These are phyloP conservation scores for Aureobasidium sp. DNA, from an alignment of 2,329 filamentous ascomycete genomes.

Conservation along the genomic window DNA sequence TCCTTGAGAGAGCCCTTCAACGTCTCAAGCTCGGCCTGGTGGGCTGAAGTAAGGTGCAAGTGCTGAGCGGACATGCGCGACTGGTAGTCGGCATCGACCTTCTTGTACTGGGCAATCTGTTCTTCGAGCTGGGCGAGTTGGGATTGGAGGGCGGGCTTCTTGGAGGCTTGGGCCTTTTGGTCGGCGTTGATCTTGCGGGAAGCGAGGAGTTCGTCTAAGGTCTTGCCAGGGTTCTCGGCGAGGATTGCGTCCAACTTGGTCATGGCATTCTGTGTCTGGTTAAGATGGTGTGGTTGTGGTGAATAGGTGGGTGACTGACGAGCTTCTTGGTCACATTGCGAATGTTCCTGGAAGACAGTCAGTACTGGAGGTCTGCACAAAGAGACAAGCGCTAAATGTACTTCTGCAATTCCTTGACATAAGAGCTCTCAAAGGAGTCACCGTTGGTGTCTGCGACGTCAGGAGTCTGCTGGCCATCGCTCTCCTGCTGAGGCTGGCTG, in stretches of 20 bases:
- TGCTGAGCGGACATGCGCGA: constrained; percentile 50
- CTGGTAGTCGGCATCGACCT: constrained; percentile 65
- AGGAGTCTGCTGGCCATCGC: constrained; percentile 8
- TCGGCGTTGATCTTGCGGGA: constrained; percentile 69
- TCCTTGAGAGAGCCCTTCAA: constrained; percentile 45
- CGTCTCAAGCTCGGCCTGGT: constrained; percentile 50
- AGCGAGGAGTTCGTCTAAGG: constrained; percentile 63
- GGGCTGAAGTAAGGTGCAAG: constrained; percentile 44
- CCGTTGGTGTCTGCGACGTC: constrained; percentile 37
- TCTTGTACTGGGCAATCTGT: constrained; percentile 64
- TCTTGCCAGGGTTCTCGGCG: constrained; percentile 58
- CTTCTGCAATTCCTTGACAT: constrained; percentile 88
- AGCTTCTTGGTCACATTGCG: constrained; percentile 94
- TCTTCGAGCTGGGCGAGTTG: constrained; percentile 64
- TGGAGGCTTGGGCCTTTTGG: constrained; percentile 67
- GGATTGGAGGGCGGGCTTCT: constrained; percentile 63
- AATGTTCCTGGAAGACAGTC: constrained; percentile 55
- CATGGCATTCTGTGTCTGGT: constrained; percentile 49
- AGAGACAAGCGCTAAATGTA: constrained; percentile 36
- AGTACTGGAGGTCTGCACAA: constrained; percentile 12
- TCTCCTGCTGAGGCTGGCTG: constrained; percentile 17
- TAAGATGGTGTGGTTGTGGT: background rate
- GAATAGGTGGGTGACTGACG: constrained; percentile 44
- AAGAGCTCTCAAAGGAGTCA: constrained; percentile 64
- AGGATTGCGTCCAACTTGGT: constrained; percentile 64